Evolutionary conservation across 495 filamentous ascomycete genomes (phyloP).

Genomic region (Hypoxylon cercidicola): DNA sequence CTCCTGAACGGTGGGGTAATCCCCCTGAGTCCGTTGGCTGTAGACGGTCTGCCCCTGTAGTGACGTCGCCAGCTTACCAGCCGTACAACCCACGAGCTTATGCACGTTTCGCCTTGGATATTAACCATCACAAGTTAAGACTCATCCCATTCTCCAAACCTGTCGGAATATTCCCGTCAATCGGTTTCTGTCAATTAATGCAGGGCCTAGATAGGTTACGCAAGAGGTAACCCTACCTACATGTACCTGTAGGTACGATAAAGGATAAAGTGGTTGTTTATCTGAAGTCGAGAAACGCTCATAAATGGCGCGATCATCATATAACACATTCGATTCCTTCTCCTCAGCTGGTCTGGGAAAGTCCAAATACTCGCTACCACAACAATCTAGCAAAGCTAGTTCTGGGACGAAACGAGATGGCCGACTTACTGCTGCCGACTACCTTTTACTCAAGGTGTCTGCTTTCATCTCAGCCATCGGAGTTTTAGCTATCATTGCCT

Average conservation of each 20-base stretch:
- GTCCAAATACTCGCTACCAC: conserved; percentile 7
- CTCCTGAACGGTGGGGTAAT: conserved; percentile 10
- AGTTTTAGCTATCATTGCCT: conserved; percentile 24
- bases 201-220: conserved; percentile 14
- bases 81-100: background rate
- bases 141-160: background rate
- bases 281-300: background rate
- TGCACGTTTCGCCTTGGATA: background rate
- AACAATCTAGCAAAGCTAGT: background rate
- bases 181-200: background rate
- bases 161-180: background rate
- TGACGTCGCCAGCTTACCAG: conserved; percentile 18
- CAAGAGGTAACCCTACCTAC: conserved; percentile 21
- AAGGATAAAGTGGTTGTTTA: background rate
- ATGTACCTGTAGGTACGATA: conserved; percentile 4
- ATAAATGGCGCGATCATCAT: conserved; percentile 21
- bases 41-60: conserved; percentile 1
- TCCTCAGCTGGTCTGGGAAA: background rate
- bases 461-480: conserved; percentile 30
- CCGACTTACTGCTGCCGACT: conserved; percentile 23
- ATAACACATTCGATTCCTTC: conserved; percentile 23
- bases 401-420: conserved; percentile 11
- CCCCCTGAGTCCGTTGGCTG: background rate
- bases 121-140: too few relatives aligned
- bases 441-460: conserved; percentile 18